Evolutionary conservation across 2,329 filamentous ascomycete genomes (phyloP), one percentile per base, ranked within the genome.

Genomic region (Clonostachys rhizophaga): DNA sequence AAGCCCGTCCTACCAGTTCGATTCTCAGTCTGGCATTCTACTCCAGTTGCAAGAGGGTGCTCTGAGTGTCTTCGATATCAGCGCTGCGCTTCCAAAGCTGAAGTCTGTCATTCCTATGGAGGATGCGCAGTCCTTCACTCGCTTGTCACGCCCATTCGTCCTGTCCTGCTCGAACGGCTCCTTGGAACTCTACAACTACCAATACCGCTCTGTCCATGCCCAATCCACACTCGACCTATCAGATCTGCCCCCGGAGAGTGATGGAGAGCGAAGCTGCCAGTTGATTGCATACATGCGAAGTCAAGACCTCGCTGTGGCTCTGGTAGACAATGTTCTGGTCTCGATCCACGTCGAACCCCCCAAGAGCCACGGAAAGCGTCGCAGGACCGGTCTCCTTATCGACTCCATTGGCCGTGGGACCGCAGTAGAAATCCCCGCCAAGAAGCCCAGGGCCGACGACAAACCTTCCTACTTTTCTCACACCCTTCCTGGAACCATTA

Each of bases 321-420:
- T 91, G 7, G 65, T 76, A n/a, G 80, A 80, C 34, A 76, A 78
- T 40, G 75, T 81, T 41, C 68, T 92, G 34, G 70, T 89, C 14
- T 86, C 81, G 2, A 73, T 91, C 45, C 86, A 90, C 56, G 68
- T 86, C n/a, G 81, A 86, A 57, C 76, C 78, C 3, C 81, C 81
- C 2, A 75, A 75, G 55, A 69, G 66, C 42, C 71, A 78, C n/a
- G 71, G 72, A 49, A 77, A 72, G 52, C 77, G 79, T 63, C 71
- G 77, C 36, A 76, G 76, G 37, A 76, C 81, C 45, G 84, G 85
- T 9, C 70, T 88, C 8, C 68, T 91, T 24, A 85, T 88, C 34
- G 86, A 91, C 58, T 86, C 87, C 0, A 80, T 91, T 46, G 85
- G 86, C 2, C 84, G 84, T 50, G 86, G 85, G 4, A 68, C 71